These are phyloP conservation scores for Poa annua DNA, from an alignment of 176 grass and related monocot genomes.

Conservation along the genomic window DNA sequence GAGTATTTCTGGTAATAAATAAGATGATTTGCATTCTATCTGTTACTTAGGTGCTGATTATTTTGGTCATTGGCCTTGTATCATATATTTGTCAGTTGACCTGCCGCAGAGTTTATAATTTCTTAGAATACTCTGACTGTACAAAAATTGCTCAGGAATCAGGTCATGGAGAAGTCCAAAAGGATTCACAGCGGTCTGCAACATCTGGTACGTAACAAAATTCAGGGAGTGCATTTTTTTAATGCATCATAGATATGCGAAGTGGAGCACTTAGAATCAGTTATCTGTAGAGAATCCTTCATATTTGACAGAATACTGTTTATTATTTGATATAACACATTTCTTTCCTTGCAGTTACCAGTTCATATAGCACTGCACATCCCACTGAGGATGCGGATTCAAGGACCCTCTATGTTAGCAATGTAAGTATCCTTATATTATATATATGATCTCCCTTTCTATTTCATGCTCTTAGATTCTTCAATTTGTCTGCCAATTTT, in stretches of 20 bases:
- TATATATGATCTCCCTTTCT: not conserved
- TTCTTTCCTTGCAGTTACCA: constrained; percentile 53
- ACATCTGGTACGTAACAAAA: constrained; percentile 41
- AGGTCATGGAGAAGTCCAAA: constrained; percentile 53
- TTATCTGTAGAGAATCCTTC: constrained; percentile 16
- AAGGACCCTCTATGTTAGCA: constrained; percentile 82
- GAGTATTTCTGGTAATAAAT: constrained; percentile 26
- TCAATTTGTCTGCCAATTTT: constrained; percentile 46
- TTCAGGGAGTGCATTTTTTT: not conserved
- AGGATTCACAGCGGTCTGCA: constrained; percentile 58
- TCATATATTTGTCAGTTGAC: not conserved
- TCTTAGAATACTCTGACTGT: constrained; percentile 25
- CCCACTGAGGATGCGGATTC: constrained; percentile 81
- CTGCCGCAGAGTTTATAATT: not conserved
- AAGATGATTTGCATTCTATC: not conserved
- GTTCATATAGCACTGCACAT: constrained; percentile 67
- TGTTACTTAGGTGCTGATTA: constrained; percentile 15
- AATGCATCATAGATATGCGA: not conserved
- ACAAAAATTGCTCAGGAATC: constrained; percentile 50
- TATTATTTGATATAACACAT: constrained; percentile 34
- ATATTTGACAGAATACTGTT: not conserved
- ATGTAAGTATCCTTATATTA: constrained; percentile 65
- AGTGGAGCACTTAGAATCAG: not conserved
- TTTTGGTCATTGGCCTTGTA: constrained; percentile 28
- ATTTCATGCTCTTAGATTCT: not conserved